Conservation (phyloP, 1,139 yeast species). For the Meyerozyma athensensis region DNA sequence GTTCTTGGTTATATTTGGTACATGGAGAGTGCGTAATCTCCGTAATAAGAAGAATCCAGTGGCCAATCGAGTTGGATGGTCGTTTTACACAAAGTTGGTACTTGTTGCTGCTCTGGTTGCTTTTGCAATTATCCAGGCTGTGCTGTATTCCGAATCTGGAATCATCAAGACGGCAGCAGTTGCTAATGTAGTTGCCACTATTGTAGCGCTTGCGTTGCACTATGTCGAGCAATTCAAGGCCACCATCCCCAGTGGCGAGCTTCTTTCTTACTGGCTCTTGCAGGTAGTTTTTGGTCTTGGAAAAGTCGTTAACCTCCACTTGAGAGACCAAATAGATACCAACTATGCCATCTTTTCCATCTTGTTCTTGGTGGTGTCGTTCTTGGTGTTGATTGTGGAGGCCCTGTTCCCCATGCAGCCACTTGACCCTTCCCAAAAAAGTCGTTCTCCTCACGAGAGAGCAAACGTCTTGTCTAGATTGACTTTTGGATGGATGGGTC, state of each 20-base stretch:
- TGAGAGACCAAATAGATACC: conserved; percentile 39
- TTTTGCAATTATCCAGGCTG: not conserved
- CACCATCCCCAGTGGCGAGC: conserved; percentile 60
- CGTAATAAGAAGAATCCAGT: conserved; percentile 27
- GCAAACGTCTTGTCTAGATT: conserved; percentile 80
- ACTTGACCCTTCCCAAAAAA: conserved; percentile 31
- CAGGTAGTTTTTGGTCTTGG: conserved; percentile 38
- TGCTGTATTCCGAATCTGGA: conserved; percentile 23
- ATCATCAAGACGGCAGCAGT: conserved; percentile 40
- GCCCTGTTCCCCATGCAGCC: conserved; percentile 43
- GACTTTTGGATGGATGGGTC: conserved; percentile 90
- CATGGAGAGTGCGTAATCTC: conserved; percentile 34
- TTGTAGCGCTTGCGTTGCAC: conserved; percentile 54
- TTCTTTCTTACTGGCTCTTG: conserved; percentile 76
- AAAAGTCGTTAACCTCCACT: conserved; percentile 39
- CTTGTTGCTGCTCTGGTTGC: conserved; percentile 15
- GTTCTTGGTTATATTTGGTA: conserved; percentile 53
- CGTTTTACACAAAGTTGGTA: conserved; percentile 39
- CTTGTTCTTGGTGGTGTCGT: conserved; percentile 45
- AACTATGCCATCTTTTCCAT: conserved; percentile 40
- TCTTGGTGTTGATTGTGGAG: conserved; percentile 52
- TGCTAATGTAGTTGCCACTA: conserved; percentile 36
- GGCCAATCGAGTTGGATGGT: conserved; percentile 36
- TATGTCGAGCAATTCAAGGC: conserved; percentile 69
- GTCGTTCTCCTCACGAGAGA: conserved; percentile 59